Percentiles rank a stretch among this genome's conserved stretches.
phyloP scores from a whole-genome alignment of 2,329 filamentous ascomycete species.

The Piedraia hortae region DNA sequence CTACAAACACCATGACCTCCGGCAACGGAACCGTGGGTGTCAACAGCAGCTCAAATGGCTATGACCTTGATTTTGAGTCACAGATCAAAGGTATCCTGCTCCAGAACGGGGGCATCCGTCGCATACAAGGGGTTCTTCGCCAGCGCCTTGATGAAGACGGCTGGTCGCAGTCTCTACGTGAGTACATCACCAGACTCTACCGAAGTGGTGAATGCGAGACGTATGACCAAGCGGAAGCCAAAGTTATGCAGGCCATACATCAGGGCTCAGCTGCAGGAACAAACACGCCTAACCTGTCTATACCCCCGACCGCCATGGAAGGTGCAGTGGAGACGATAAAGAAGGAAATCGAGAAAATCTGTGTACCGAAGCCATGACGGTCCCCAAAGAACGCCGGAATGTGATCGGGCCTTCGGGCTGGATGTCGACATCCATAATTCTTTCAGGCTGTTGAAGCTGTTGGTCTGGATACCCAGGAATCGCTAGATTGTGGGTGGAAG shows the following conservation, averaged over 20 bases:
- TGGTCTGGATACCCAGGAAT: too few relatives aligned
- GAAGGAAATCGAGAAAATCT: constrained; percentile 23
- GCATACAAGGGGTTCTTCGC: constrained; percentile 26
- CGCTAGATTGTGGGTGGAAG: too few relatives aligned
- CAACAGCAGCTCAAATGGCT: constrained; percentile 16
- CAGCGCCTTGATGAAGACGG: constrained; percentile 28
- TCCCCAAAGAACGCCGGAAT: too few relatives aligned
- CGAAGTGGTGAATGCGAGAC: constrained; percentile 28
- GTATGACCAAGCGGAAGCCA: constrained; percentile 27
- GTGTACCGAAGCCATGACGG: too few relatives aligned
- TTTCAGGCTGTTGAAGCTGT: too few relatives aligned
- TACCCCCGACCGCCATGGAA: constrained; percentile 19
- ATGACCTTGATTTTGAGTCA: constrained; percentile 14
- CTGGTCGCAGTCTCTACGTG: constrained; percentile 29
- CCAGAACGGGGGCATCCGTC: constrained; percentile 22
- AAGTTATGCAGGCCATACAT: constrained; percentile 20
- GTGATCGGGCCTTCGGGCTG: too few relatives aligned
- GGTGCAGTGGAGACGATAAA: constrained; percentile 24
- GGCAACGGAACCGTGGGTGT: too few relatives aligned
- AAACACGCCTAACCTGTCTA: constrained; percentile 6
- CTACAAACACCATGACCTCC: too few relatives aligned
- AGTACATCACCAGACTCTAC: constrained; percentile 27
- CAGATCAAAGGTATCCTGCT: constrained; percentile 20
- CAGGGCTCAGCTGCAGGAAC: constrained; percentile 1
- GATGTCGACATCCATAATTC: too few relatives aligned